These are phyloP conservation scores for Streptanthus diversifolius DNA, from an alignment of 345 rosid genomes.

Conservation along the genomic window DNA sequence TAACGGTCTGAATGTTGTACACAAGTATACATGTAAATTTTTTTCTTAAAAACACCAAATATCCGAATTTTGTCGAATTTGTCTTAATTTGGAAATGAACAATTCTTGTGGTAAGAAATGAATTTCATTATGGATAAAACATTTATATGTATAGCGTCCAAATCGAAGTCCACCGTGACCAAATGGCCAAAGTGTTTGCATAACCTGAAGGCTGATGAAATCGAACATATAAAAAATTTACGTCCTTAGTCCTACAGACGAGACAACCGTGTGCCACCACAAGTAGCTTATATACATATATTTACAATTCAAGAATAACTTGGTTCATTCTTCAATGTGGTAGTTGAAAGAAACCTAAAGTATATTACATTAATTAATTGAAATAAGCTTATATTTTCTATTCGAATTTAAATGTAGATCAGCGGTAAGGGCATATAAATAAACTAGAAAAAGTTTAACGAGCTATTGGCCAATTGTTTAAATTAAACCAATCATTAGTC, in stretches of 20 bases:
- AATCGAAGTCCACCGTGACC: neutral
- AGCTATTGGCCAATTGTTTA: no score
- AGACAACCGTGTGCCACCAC: neutral
- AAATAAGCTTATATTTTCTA: neutral
- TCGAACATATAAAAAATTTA: neutral
- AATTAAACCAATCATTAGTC: no score
- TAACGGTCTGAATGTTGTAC: neutral
- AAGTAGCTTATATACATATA: neutral
- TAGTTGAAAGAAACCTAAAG: neutral
- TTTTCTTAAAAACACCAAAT: neutral
- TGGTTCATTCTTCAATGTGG: neutral
- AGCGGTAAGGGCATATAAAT: no score
- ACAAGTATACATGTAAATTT: no score
- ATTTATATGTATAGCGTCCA: neutral
- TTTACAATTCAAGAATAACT: neutral
- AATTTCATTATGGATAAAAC: neutral
- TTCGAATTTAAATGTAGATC: no score
- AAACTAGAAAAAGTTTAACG: no score
- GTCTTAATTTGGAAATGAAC: neutral
- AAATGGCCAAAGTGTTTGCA: neutral
- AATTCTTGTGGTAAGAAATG: neutral
- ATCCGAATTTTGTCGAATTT: neutral
- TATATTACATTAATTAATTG: neutral
- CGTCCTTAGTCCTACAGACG: neutral
- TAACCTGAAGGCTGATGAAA: no score